Evolutionary conservation across 2,329 filamentous ascomycete genomes (phyloP).

Genomic region (Sclerotinia subarctica): DNA sequence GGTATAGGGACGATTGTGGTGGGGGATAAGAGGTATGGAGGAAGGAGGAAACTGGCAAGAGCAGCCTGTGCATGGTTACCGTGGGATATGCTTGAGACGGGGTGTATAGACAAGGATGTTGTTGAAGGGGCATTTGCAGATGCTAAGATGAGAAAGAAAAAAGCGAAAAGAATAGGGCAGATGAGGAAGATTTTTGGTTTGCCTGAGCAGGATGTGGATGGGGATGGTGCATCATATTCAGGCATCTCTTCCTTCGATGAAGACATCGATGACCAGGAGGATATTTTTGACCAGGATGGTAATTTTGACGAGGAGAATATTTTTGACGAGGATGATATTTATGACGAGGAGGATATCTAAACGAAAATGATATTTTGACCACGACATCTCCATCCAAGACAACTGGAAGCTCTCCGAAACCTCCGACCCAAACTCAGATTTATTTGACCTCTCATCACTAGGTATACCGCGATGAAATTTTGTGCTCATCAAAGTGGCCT

Average conservation of each 20-base stretch:
- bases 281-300: background rate
- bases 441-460: background rate
- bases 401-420: background rate
- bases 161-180: background rate
- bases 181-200: background rate
- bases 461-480: background rate
- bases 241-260: background rate
- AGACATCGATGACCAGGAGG: background rate
- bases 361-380: too few species aligned
- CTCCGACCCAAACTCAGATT: background rate
- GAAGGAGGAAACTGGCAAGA: background rate
- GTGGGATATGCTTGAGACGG: background rate
- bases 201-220: background rate
- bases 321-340: too few species aligned
- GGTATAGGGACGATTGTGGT: background rate
- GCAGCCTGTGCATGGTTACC: constrained; percentile 1
- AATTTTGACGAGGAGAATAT: too few species aligned
- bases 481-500: too few species aligned
- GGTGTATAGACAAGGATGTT: background rate
- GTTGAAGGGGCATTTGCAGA: background rate
- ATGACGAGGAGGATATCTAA: too few species aligned
- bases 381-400: background rate
- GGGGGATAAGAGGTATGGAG: background rate
- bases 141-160: background rate
- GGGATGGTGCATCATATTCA: background rate